Evolutionary conservation across 2,329 filamentous ascomycete species (phyloP), one percentile per base, ranked within the genome.

Genomic region (Plectosphaerella plurivora): DNA sequence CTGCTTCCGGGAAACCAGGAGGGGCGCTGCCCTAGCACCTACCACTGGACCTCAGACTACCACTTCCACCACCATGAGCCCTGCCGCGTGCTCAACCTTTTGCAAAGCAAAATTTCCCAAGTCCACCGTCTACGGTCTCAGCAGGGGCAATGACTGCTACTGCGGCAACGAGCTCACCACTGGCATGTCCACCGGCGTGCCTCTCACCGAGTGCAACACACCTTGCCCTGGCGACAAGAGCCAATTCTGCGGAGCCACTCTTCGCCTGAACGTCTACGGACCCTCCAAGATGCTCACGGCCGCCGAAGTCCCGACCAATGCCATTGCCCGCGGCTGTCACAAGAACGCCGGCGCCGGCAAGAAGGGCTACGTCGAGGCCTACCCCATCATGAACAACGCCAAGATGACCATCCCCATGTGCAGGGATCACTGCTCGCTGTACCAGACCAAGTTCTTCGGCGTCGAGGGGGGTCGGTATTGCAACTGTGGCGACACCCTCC

Each of bases 121-220:
- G 28, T 33, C 28, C 28, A 33, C 28, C 28, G 28, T 33, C 11
- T 33, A 33, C 28, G 28, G 28, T 5, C 8, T 33, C 8, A 33
- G 28, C 28, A 33, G 28, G 20, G 45, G 45, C 20, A 36, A 33
- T 45, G 57, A 61, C 48, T 69, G 66, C 55, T 64, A 63, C 60
- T 69, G 66, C 45, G 63, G 62, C 6, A 50, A 44, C 0, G 11
- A 7, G 1, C 37, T 65, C n/a, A 52, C 57, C 12, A 24, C 49
- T 10, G 16, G 15, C 15, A 45, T n/a, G 14, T 47, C 53, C 5
- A 42, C 42, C 22, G 16, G 53, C 36, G 51, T 62, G 3, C 7
- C 20, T 47, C 46, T 52, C 11, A 50, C 36, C 1, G 45, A 47
- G 6, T 47, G 45, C 25, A 5, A 25, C 9, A 35, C 25, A 8